These are phyloP conservation scores for Plasmodium vinckei DNA, from an alignment of 169 alveolate genomes.

Conservation along the genomic window DNA sequence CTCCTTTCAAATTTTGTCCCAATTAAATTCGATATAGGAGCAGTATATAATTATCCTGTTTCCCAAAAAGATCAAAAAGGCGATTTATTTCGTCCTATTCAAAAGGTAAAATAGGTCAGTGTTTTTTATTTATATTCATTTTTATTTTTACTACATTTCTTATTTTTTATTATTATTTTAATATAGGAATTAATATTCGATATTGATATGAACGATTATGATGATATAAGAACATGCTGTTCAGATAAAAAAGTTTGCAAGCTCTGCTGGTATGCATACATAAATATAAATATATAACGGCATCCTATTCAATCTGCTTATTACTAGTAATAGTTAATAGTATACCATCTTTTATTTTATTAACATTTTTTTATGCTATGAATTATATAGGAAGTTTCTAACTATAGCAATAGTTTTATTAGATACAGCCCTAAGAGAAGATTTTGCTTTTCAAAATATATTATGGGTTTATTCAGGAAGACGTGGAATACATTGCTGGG, in stretches of 20 bases:
- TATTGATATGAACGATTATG: conserved; percentile 99
- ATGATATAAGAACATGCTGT: conserved; percentile 98
- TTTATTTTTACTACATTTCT: background rate
- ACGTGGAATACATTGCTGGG: conserved; percentile 99
- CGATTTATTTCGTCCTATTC: conserved; percentile 80
- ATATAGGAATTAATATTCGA: conserved; percentile 96
- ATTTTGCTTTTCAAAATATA: conserved; percentile 94
- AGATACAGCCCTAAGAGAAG: conserved; percentile 90
- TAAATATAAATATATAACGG: background rate
- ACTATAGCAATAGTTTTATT: conserved; percentile 86
- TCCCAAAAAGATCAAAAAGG: conserved; percentile 85
- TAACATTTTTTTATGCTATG: background rate
- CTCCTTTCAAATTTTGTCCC: conserved; percentile 40
- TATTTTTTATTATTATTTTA: conserved; percentile 31
- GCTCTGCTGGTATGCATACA: conserved; percentile 92
- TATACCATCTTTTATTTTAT: background rate
- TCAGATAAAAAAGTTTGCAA: conserved; percentile 95
- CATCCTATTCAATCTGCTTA: background rate
- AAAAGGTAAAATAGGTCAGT: conserved; percentile 43
- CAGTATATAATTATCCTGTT: conserved; percentile 92
- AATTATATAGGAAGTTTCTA: conserved; percentile 83
- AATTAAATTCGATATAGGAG: conserved; percentile 94
- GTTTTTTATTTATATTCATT: background rate
- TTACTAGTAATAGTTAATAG: background rate
- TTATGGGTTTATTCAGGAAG: conserved; percentile 98